Evolutionary conservation across 1,284 basidiomycete genomes (phyloP).

Genomic region (Puccinia triticina): DNA sequence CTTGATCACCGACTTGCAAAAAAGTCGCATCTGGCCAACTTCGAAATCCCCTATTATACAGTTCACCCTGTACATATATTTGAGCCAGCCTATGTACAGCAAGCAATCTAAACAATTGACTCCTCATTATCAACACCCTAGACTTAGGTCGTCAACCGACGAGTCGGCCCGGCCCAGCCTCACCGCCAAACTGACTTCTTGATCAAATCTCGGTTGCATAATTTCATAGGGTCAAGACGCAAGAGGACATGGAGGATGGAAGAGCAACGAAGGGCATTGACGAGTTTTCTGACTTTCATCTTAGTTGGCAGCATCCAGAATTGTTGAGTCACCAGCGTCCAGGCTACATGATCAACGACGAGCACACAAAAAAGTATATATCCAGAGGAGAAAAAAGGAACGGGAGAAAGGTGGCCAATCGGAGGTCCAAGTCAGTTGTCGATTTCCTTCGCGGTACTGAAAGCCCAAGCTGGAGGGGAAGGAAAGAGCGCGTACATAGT

Average conservation of each 20-base stretch:
- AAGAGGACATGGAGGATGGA: background rate
- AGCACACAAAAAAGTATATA: background rate
- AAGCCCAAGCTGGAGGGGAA: background rate
- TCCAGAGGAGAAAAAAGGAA: background rate
- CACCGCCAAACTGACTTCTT: no score
- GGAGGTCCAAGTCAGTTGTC: background rate
- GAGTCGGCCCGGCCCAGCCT: no score
- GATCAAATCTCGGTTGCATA: no score
- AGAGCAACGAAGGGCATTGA: background rate
- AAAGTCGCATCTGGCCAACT: no score
- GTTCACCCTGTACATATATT: no score
- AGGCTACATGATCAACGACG: constrained; percentile 7
- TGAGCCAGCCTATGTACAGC: no score
- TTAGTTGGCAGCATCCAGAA: constrained; percentile 45
- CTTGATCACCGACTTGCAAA: no score
- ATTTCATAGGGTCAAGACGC: no score
- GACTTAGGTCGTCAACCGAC: no score
- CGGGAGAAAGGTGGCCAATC: background rate
- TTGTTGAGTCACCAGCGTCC: constrained; percentile 47
- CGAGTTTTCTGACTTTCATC: background rate
- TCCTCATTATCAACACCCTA: no score
- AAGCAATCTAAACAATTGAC: no score
- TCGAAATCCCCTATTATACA: no score
- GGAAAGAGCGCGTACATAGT: constrained; percentile 21
- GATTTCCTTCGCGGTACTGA: background rate